These are phyloP conservation scores for Phaeosphaeriaceae sp. DNA, from an alignment of 2,329 filamentous ascomycete genomes.

Conservation along the genomic window DNA sequence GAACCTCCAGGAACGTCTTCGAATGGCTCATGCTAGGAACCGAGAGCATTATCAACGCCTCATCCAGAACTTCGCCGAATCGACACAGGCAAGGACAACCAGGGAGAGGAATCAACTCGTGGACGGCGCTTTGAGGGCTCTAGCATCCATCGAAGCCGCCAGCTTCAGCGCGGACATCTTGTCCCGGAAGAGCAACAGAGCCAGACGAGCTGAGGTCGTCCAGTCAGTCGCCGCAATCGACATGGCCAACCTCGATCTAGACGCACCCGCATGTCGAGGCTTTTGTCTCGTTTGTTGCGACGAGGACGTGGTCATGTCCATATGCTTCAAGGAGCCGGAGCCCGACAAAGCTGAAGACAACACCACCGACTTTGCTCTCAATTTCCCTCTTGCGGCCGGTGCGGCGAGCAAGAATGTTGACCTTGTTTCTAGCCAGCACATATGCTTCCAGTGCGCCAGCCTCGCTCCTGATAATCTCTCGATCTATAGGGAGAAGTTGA, in stretches of 20 bases:
- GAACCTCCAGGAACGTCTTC: conserved; percentile 30
- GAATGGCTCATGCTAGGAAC: conserved; percentile 39
- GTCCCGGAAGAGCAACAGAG: conserved; percentile 41
- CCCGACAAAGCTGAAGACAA: conserved; percentile 30
- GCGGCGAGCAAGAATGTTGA: conserved; percentile 29
- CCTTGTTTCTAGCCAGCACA: conserved; percentile 40
- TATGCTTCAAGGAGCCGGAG: conserved; percentile 38
- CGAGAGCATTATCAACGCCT: conserved; percentile 29
- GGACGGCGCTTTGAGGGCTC: conserved; percentile 32
- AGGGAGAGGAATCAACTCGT: conserved; percentile 36
- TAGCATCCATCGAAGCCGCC: conserved; percentile 35
- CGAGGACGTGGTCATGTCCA: conserved; percentile 43
- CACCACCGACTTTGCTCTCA: conserved; percentile 43
- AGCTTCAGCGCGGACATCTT: conserved; percentile 43
- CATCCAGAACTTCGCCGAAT: conserved; percentile 17
- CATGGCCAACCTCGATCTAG: conserved; percentile 33
- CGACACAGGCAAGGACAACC: conserved; percentile 10
- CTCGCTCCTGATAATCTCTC: conserved; percentile 28
- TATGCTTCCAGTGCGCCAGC: conserved; percentile 46
- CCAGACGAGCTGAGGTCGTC: conserved; percentile 35
- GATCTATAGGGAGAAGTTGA: conserved; percentile 39
- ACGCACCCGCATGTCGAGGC: conserved; percentile 32
- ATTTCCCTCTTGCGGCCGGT: conserved; percentile 44
- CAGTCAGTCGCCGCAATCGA: conserved; percentile 18
- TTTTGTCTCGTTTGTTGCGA: conserved; percentile 43